These are phyloP conservation scores for Gremmenia infestans DNA, from an alignment of 2,329 filamentous ascomycete species.

Conservation along the genomic window DNA sequence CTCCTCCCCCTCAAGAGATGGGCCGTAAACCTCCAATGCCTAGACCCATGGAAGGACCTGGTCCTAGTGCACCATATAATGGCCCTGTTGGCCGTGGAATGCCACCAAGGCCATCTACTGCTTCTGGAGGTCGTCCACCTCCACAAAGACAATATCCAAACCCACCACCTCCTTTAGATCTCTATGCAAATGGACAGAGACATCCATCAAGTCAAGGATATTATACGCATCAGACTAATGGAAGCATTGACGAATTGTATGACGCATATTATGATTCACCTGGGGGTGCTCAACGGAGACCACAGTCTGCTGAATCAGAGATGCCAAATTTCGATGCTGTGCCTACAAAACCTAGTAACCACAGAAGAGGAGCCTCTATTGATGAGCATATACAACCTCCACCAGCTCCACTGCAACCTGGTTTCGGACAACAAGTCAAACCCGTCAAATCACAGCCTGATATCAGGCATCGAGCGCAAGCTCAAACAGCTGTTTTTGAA, in stretches of 20 bases:
- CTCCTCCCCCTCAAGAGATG: conserved; percentile 36
- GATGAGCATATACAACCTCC: conserved; percentile 27
- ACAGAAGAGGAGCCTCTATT: conserved; percentile 23
- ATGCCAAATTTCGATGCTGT: conserved; percentile 30
- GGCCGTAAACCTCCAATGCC: conserved; percentile 20
- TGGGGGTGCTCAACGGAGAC: conserved; percentile 17
- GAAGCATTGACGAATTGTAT: conserved; percentile 47
- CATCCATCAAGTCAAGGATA: conserved; percentile 22
- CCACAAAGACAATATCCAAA: conserved; percentile 49
- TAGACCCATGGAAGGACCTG: conserved; percentile 20
- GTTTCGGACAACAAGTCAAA: conserved; percentile 39
- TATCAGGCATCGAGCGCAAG: conserved; percentile 44
- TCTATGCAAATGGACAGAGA: conserved; percentile 7
- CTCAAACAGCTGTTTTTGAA: conserved; percentile 67
- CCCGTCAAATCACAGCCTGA: conserved; percentile 65
- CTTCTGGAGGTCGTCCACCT: conserved; percentile 46
- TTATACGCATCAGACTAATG: conserved; percentile 34
- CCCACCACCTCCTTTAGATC: conserved; percentile 29
- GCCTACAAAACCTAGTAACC: conserved; percentile 9
- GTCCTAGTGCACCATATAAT: conserved; percentile 41
- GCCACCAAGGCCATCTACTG: conserved; percentile 51
- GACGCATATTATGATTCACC: conserved; percentile 47
- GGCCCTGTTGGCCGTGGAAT: conserved; percentile 41
- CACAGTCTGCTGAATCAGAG: conserved; percentile 21
- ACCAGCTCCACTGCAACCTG: conserved; percentile 36